A percentile compares a stretch with the other conserved stretches of the same genome.
Conservation (phyloP, 1,139 yeast genomes). For the Protomyces macrosporus region DNA sequence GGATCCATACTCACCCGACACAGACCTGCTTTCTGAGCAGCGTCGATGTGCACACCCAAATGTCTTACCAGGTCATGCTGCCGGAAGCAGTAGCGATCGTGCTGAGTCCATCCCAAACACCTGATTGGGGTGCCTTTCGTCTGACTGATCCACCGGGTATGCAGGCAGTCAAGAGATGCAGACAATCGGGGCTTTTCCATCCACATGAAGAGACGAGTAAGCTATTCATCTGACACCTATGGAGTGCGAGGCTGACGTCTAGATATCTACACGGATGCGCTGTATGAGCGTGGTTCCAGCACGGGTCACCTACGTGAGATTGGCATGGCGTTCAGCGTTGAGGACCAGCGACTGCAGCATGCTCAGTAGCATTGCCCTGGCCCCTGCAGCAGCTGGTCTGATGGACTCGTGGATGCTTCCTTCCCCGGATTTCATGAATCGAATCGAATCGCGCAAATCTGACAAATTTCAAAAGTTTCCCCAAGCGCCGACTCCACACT, state of each 20-base stretch:
- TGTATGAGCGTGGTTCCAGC: not conserved
- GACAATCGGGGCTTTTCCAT: slow-evolving; percentile 44
- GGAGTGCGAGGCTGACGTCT: not conserved
- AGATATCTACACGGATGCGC: slow-evolving; percentile 4
- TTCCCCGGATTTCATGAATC: too few relatives aligned
- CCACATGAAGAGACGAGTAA: slow-evolving; percentile 44
- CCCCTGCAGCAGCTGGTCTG: too few relatives aligned
- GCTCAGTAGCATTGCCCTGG: too few relatives aligned
- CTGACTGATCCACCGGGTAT: slow-evolving; percentile 60
- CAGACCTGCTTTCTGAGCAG: slow-evolving; percentile 60
- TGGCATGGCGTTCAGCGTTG: slow-evolving; percentile 1
- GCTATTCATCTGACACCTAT: slow-evolving; percentile 31
- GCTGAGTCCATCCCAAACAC: slow-evolving; percentile 49
- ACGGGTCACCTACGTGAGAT: slow-evolving; percentile 15
- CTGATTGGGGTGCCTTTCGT: slow-evolving; percentile 53
- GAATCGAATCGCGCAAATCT: too few relatives aligned
- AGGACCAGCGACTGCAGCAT: slow-evolving; percentile 6
- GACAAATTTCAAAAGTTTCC: too few relatives aligned
- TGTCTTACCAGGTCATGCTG: slow-evolving; percentile 60
- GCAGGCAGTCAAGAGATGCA: slow-evolving; percentile 49
- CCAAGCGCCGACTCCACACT: too few relatives aligned
- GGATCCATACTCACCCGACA: slow-evolving; percentile 68
- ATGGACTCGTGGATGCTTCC: too few relatives aligned
- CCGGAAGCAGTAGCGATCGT: slow-evolving; percentile 62
- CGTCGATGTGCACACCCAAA: slow-evolving; percentile 59